These are phyloP conservation scores for Microdochium nivale DNA, from an alignment of 2,329 filamentous ascomycete species.

Conservation along the genomic window DNA sequence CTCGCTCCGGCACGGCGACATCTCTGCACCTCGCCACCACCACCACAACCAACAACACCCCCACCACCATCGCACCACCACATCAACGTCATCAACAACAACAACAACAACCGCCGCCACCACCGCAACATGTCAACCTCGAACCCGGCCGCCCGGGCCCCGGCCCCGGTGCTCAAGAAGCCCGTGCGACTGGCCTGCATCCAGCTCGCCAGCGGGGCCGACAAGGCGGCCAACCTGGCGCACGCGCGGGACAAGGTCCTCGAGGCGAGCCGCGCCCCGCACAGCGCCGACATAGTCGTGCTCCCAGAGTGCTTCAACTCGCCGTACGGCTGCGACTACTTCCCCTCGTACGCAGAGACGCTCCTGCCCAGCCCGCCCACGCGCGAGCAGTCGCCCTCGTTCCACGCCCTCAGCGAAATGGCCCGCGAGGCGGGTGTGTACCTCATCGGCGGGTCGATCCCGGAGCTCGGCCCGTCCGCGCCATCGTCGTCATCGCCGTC, in stretches of 20 bases:
- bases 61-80: background rate
- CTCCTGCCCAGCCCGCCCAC: conserved; percentile 70
- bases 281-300: conserved; percentile 78
- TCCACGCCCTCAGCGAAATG: conserved; percentile 72
- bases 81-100: too few species aligned
- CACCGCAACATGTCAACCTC: background rate
- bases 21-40: background rate
- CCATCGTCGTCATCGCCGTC: background rate
- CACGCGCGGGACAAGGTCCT: conserved; percentile 76
- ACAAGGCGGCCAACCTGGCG: conserved; percentile 78
- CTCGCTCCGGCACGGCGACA: background rate
- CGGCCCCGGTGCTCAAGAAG: conserved; percentile 53
- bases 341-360: conserved; percentile 84
- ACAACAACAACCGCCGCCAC: too few species aligned
- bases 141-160: conserved; percentile 18
- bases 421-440: conserved; percentile 73
- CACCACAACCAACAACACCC: background rate
- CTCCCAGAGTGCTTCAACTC: conserved; percentile 99
- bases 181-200: conserved; percentile 73
- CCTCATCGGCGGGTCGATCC: conserved; percentile 86
- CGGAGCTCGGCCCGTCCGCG: conserved; percentile 53
- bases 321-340: conserved; percentile 85
- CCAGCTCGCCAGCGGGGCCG: conserved; percentile 70
- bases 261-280: conserved; percentile 53
- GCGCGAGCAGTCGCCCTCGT: conserved; percentile 66